These are phyloP conservation scores for Monilinia fructicola DNA, from an alignment of 2,329 filamentous ascomycete genomes.

Conservation along the genomic window DNA sequence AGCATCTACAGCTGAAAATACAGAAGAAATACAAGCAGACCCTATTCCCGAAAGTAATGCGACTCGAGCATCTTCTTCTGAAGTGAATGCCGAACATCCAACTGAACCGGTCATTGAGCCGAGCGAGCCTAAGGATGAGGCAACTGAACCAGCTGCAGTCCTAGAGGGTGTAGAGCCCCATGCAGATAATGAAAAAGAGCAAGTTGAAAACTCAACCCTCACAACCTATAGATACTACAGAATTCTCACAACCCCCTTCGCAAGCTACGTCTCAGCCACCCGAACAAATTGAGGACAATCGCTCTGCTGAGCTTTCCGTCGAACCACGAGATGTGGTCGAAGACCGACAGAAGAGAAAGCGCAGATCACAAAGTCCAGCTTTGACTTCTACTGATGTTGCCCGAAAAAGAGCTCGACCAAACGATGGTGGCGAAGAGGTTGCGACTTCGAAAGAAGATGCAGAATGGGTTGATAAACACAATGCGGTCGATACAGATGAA, in stretches of 20 bases:
- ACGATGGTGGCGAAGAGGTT: constrained; percentile 32
- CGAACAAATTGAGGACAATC: constrained; percentile 27
- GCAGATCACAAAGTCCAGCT: constrained; percentile 62
- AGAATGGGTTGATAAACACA: constrained; percentile 35
- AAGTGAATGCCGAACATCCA: background rate
- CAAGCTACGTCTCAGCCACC: constrained; percentile 25
- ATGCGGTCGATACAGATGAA: constrained; percentile 29
- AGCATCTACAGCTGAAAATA: background rate
- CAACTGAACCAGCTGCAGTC: background rate
- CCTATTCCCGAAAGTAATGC: constrained; percentile 1
- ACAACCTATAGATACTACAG: constrained; percentile 28
- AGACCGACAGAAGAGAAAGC: constrained; percentile 65
- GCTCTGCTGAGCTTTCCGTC: constrained; percentile 31
- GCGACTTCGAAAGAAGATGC: constrained; percentile 29
- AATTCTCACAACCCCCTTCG: constrained; percentile 27
- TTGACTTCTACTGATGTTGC: constrained; percentile 54
- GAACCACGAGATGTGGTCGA: constrained; percentile 44
- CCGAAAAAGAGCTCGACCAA: constrained; percentile 55
- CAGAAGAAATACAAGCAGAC: background rate
- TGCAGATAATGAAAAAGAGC: background rate
- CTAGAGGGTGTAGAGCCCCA: background rate
- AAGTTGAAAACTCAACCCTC: constrained; percentile 5
- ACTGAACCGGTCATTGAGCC: constrained; percentile 24
- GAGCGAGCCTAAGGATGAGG: background rate
- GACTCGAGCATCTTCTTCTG: constrained; percentile 11